A percentile compares a stretch with the other conserved stretches of the same genome.
phyloP scores from a whole-genome alignment of 1,284 basidiomycete species.

The Moesziomyces parantarcticus region DNA sequence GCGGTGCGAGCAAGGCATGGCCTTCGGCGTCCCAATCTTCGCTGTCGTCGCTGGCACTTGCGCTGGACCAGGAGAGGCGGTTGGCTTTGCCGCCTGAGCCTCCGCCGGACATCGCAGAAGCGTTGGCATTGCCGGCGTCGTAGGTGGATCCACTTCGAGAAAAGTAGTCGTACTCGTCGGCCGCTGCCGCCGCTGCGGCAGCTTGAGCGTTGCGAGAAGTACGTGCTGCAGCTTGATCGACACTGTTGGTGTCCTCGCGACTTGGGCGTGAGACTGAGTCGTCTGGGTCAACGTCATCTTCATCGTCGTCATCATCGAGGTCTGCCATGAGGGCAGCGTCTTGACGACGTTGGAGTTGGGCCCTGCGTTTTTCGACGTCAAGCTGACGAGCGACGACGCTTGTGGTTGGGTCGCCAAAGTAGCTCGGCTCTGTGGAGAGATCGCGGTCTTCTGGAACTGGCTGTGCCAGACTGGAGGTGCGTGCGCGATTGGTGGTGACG shows the following conservation, averaged over 20 bases:
- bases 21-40: constrained; percentile 44
- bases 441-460: constrained; percentile 52
- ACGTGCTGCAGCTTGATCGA: constrained; percentile 18
- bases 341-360: constrained; percentile 25
- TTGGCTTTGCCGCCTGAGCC: constrained; percentile 14
- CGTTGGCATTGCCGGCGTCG: constrained; percentile 23
- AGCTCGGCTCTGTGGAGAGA: constrained; percentile 20
- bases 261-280: too few species aligned
- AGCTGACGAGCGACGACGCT: constrained; percentile 48
- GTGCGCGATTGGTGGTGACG: constrained; percentile 35
- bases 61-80: constrained; percentile 24
- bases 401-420: constrained; percentile 23
- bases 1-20: constrained; percentile 4
- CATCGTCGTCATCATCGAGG: constrained; percentile 33
- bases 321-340: constrained; percentile 38
- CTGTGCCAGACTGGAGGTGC: constrained; percentile 42
- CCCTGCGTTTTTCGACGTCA: constrained; percentile 39
- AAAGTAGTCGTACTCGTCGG: constrained; percentile 45
- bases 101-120: background rate
- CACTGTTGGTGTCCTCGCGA: constrained; percentile 7
- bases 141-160: constrained; percentile 24
- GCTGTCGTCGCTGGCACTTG: constrained; percentile 44
- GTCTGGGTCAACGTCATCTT: background rate
- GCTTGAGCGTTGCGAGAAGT: constrained; percentile 15
- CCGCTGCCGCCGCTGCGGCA: constrained; percentile 1